Percentiles rank a stretch among this genome's conserved stretches.
phyloP scores from a whole-genome alignment of 768 basidiomycete species.

The Collybia sordida region DNA sequence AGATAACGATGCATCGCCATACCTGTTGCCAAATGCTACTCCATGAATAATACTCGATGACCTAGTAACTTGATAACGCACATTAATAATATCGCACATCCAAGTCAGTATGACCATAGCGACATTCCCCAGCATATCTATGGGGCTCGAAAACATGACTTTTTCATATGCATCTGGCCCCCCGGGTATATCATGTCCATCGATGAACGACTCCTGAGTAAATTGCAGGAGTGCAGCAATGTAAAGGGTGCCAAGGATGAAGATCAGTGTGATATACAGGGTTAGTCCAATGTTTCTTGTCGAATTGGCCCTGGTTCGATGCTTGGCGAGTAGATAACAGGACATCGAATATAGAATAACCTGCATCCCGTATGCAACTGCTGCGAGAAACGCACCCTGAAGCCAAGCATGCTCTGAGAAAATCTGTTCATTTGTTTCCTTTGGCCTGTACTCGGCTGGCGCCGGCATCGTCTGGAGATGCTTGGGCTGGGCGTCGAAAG shows the following conservation, averaged over 20 bases:
- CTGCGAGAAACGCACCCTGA: background rate
- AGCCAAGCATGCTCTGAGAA: background rate
- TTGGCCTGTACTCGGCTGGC: background rate
- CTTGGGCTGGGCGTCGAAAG: no score
- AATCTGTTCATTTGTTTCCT: background rate
- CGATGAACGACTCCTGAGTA: constrained; percentile 17
- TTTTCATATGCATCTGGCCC: constrained; percentile 12
- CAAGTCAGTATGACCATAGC: constrained; percentile 10
- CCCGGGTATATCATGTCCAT: constrained; percentile 17
- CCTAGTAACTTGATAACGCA: background rate
- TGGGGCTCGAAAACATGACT: constrained; percentile 15
- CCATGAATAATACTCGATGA: background rate
- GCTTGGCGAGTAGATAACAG: background rate
- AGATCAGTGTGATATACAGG: constrained; percentile 14
- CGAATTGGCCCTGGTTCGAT: background rate
- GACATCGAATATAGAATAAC: background rate
- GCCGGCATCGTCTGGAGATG: no score
- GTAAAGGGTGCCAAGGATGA: constrained; percentile 19
- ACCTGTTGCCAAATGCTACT: background rate
- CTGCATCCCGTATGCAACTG: constrained; percentile 12
- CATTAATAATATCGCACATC: constrained; percentile 10
- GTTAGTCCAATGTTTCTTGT: constrained; percentile 5
- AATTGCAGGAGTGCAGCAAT: constrained; percentile 17
- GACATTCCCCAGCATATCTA: constrained; percentile 10
- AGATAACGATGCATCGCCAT: constrained; percentile 6